These are phyloP conservation scores for Vitis riparia DNA, from an alignment of 164 flowering plant species.

Conservation along the genomic window DNA sequence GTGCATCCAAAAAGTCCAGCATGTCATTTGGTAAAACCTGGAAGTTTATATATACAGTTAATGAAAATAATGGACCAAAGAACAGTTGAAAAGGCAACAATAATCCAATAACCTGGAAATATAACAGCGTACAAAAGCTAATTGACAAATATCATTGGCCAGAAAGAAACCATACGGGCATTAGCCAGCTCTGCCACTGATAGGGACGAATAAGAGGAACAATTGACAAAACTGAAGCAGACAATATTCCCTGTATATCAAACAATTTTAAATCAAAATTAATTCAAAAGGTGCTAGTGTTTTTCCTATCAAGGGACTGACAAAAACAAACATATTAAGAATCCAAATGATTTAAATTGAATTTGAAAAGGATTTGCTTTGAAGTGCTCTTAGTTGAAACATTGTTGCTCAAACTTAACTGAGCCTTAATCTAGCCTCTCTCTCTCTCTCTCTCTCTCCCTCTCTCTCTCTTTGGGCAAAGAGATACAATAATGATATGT, in stretches of 20 bases:
- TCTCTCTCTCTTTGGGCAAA: neutral
- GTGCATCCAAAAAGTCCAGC: constrained; percentile 99
- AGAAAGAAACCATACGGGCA: constrained; percentile 66
- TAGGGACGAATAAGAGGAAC: constrained; percentile 90
- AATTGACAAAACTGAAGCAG: constrained; percentile 83
- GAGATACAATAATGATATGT: neutral
- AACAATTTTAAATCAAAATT: constrained; percentile 2
- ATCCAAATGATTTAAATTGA: neutral
- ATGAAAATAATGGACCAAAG: neutral
- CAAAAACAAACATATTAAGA: neutral
- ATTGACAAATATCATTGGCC: neutral
- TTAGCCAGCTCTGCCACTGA: constrained; percentile 95
- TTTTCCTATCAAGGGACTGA: neutral
- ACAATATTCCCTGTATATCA: constrained; percentile 74
- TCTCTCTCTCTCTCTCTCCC: too few relatives aligned
- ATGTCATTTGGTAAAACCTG: constrained; percentile 99
- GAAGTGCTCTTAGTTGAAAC: neutral
- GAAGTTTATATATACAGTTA: constrained; percentile 6
- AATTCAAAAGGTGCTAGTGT: neutral
- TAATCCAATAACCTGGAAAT: neutral
- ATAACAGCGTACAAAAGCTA: neutral
- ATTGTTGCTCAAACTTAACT: neutral
- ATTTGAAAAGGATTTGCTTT: neutral
- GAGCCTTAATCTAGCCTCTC: neutral
- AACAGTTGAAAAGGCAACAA: constrained; percentile 3